Conservation (phyloP, 225 moss, liverwort and hornwort species). For the Physcomitrium patens region DNA sequence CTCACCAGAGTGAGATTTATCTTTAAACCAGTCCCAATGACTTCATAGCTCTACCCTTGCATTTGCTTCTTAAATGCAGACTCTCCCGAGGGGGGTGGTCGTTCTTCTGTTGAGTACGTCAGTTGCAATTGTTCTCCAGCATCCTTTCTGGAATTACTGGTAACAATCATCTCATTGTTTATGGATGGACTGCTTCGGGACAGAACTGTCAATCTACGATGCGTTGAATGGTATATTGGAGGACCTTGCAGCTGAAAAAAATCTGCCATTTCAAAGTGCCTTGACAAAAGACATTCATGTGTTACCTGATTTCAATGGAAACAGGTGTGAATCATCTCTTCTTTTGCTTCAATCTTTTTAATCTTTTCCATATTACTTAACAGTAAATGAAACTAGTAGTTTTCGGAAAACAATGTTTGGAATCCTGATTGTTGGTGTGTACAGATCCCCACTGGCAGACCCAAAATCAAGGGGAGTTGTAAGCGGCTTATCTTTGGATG, state of each 20-base stretch:
- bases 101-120: background rate
- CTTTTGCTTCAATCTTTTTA: conserved; percentile 18
- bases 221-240: conserved; percentile 80
- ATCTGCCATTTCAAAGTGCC: conserved; percentile 72
- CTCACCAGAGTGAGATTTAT: conserved; percentile 69
- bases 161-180: conserved; percentile 11
- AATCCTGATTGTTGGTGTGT: conserved; percentile 27
- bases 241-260: conserved; percentile 60
- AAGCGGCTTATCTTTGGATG: conserved; percentile 85
- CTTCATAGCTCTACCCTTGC: background rate
- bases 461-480: conserved; percentile 82
- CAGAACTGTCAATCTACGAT: conserved; percentile 93
- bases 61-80: background rate
- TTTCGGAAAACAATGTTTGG: conserved; percentile 22
- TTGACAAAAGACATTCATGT: conserved; percentile 90
- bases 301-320: conserved; percentile 96
- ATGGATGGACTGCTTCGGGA: conserved; percentile 12
- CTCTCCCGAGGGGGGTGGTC: background rate
- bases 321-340: conserved; percentile 61
- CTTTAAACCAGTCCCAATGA: background rate
- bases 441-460: conserved; percentile 91
- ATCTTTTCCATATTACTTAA: background rate
- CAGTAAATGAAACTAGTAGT: conserved; percentile 9
- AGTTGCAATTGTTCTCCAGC: background rate
- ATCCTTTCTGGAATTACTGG: background rate